Conservation (phyloP, 768 basidiomycete genomes). For the Tricholoma hemisulphureum region DNA sequence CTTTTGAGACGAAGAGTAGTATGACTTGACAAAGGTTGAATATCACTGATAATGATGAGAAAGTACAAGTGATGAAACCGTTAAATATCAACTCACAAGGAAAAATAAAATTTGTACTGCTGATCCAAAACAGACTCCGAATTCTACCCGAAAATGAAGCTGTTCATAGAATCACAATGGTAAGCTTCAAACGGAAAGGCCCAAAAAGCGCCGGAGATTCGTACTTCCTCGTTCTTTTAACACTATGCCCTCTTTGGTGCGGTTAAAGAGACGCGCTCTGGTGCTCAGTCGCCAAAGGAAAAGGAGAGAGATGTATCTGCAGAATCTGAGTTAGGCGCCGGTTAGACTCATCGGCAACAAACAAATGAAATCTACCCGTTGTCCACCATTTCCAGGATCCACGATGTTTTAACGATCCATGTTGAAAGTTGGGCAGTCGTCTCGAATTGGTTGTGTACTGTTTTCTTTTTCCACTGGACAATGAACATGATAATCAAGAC, state of each 20-base stretch:
- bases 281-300: constrained; percentile 1
- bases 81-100: background rate
- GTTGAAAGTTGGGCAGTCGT: background rate
- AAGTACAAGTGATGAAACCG: background rate
- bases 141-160: background rate
- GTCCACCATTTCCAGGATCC: constrained; percentile 7
- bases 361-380: background rate
- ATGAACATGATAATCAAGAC: background rate
- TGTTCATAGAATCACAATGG: background rate
- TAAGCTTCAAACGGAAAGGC: too few species aligned
- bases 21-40: constrained; percentile 2
- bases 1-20: background rate
- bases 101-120: constrained; percentile 13
- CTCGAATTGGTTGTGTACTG: background rate
- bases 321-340: background rate
- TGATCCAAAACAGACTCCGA: constrained; percentile 14
- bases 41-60: background rate
- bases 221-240: too few species aligned
- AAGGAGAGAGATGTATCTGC: constrained; percentile 1
- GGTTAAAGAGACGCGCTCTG: background rate
- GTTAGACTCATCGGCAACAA: background rate
- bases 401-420: constrained; percentile 2
- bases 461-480: background rate
- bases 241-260: too few species aligned
- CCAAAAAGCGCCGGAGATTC: too few species aligned